These are phyloP conservation scores for Xylariales sp. DNA, from an alignment of 2,329 filamentous ascomycete species.

Conservation along the genomic window DNA sequence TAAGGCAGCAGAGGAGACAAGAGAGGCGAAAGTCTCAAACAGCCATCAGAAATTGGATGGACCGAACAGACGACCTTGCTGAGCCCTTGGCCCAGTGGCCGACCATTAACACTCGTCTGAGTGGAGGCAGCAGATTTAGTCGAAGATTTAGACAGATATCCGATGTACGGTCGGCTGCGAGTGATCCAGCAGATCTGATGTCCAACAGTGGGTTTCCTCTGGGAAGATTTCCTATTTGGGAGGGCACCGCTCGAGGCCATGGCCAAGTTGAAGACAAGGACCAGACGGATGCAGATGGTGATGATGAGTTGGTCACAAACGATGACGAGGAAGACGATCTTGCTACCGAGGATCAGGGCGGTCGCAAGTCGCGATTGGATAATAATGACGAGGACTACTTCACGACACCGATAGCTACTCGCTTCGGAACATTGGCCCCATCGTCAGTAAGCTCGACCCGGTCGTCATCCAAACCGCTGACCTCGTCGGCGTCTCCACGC, in stretches of 20 bases:
- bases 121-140: constrained; percentile 43
- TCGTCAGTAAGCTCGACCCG: constrained; percentile 24
- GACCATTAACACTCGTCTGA: constrained; percentile 48
- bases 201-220: constrained; percentile 35
- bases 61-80: constrained; percentile 54
- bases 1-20: constrained; percentile 55
- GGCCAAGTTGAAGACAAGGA: constrained; percentile 46
- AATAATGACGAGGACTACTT: constrained; percentile 49
- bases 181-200: constrained; percentile 59
- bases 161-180: constrained; percentile 55
- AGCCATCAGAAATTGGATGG: constrained; percentile 89
- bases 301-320: constrained; percentile 83
- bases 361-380: constrained; percentile 19
- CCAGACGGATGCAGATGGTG: constrained; percentile 80
- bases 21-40: constrained; percentile 72
- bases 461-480: constrained; percentile 18
- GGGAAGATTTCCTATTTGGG: constrained; percentile 18
- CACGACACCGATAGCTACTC: constrained; percentile 41
- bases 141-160: constrained; percentile 46
- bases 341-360: constrained; percentile 30
- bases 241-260: constrained; percentile 37
- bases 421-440: constrained; percentile 28
- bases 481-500: constrained; percentile 27
- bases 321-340: constrained; percentile 63
- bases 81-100: constrained; percentile 44